These are phyloP conservation scores for Russula virescens DNA, from an alignment of 768 basidiomycete genomes.

Conservation along the genomic window DNA sequence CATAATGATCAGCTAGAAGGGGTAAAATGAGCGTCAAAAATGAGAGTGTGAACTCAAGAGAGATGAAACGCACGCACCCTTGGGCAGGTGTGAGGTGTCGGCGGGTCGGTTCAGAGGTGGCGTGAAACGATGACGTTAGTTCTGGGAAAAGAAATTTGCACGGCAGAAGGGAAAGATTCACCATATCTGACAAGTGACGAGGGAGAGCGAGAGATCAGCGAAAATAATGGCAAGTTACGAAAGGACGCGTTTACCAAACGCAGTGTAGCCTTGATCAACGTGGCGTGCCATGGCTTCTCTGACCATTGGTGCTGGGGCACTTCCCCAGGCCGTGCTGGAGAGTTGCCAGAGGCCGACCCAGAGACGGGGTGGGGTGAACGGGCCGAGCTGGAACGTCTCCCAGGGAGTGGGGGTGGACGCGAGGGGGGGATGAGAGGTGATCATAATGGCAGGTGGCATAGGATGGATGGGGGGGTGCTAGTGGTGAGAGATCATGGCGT, in stretches of 20 bases:
- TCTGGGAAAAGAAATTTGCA: background rate
- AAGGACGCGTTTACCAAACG: slow-evolving; percentile 44
- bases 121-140: slow-evolving; percentile 2
- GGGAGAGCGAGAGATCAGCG: slow-evolving; percentile 9
- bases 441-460: background rate
- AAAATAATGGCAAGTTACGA: slow-evolving; percentile 2
- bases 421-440: background rate
- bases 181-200: slow-evolving; percentile 45
- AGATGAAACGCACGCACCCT: background rate
- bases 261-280: slow-evolving; percentile 54
- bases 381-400: slow-evolving; percentile 51
- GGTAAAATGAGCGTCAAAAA: slow-evolving; percentile 3
- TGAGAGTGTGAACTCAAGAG: no score
- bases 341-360: slow-evolving; percentile 85
- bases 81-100: background rate
- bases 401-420: background rate
- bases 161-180: slow-evolving; percentile 28
- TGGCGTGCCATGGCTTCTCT: slow-evolving; percentile 62
- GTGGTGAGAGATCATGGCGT: no score
- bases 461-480: background rate
- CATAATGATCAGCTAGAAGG: slow-evolving; percentile 78
- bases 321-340: slow-evolving; percentile 83
- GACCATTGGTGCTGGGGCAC: slow-evolving; percentile 57
- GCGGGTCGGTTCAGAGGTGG: no score
- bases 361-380: slow-evolving; percentile 53